A percentile compares a stretch with the other conserved stretches of the same genome.
Evolutionary conservation across 495 filamentous ascomycete genomes (phyloP).

Genomic region (Penicillium bialowiezense): DNA sequence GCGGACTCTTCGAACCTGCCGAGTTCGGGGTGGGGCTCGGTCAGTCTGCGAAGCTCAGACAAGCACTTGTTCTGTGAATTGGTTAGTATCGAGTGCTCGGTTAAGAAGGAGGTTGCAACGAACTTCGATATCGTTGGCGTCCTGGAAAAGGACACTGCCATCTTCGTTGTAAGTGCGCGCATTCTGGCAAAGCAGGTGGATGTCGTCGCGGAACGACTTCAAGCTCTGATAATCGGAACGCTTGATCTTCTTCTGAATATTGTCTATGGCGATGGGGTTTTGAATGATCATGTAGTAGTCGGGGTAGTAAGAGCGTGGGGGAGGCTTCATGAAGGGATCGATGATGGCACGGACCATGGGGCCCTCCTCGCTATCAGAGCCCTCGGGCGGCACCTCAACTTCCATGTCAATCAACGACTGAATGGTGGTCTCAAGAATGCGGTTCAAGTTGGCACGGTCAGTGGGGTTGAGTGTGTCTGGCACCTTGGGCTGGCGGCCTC

Average conservation of each 20-base stretch:
- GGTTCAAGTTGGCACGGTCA: conserved; percentile 62
- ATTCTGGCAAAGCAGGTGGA: conserved; percentile 81
- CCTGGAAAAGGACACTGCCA: conserved; percentile 81
- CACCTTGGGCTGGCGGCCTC: conserved; percentile 68
- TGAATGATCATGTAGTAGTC: conserved; percentile 94
- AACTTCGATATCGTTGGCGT: conserved; percentile 93
- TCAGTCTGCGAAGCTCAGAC: conserved; percentile 64
- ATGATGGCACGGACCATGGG: conserved; percentile 72
- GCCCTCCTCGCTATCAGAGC: conserved; percentile 60
- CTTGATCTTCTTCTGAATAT: conserved; percentile 91
- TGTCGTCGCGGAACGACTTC: conserved; percentile 75
- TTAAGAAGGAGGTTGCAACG: conserved; percentile 22
- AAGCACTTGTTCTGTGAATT: conserved; percentile 59
- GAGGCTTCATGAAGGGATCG: conserved; percentile 89
- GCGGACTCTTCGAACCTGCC: conserved; percentile 63
- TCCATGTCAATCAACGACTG: conserved; percentile 80
- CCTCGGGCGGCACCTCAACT: conserved; percentile 54
- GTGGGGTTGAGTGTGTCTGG: conserved; percentile 48
- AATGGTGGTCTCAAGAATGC: conserved; percentile 69
- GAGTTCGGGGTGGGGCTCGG: conserved; percentile 69
- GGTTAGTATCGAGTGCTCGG: conserved; percentile 25
- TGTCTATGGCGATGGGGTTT: conserved; percentile 88
- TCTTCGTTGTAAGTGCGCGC: conserved; percentile 96
- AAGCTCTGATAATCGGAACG: conserved; percentile 83
- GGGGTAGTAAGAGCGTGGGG: conserved; percentile 79